Percentiles rank a stretch among this genome's conserved stretches.
phyloP scores from a whole-genome alignment of 208 protist species.

The Novymonas esmeraldas region DNA sequence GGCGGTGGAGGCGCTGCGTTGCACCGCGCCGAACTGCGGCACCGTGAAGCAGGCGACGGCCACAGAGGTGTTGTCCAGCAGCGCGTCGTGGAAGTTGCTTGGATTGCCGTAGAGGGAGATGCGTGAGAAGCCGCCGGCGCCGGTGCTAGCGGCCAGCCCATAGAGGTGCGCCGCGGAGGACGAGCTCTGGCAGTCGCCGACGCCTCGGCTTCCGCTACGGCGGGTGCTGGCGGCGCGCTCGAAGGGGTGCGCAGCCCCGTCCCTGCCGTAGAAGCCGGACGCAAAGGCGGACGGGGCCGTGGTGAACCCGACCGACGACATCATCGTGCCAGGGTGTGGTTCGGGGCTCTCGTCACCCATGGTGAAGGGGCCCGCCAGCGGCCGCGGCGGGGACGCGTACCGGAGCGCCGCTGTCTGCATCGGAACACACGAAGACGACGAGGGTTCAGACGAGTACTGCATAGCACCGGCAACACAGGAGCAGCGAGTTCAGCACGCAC shows the following conservation, averaged over 20 bases:
- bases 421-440: background rate
- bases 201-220: background rate
- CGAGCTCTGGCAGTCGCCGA: background rate
- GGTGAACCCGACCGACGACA: background rate
- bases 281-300: background rate
- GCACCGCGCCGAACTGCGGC: background rate
- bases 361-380: constrained; percentile 6
- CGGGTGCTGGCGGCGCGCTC: background rate
- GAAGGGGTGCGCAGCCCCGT: background rate
- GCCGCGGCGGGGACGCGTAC: background rate
- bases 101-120: background rate
- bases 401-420: background rate
- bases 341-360: background rate
- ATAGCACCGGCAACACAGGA: background rate
- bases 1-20: constrained; percentile 1
- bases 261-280: background rate
- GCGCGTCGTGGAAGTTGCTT: no score
- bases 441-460: background rate
- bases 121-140: background rate
- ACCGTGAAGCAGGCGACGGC: background rate
- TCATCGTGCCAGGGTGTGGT: background rate
- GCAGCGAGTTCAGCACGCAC: no score
- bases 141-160: background rate
- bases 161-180: background rate
- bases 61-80: background rate